phyloP scores from a whole-genome alignment of 352 stramenopile genomes.

The Phytopythium cucurbitacearum region DNA sequence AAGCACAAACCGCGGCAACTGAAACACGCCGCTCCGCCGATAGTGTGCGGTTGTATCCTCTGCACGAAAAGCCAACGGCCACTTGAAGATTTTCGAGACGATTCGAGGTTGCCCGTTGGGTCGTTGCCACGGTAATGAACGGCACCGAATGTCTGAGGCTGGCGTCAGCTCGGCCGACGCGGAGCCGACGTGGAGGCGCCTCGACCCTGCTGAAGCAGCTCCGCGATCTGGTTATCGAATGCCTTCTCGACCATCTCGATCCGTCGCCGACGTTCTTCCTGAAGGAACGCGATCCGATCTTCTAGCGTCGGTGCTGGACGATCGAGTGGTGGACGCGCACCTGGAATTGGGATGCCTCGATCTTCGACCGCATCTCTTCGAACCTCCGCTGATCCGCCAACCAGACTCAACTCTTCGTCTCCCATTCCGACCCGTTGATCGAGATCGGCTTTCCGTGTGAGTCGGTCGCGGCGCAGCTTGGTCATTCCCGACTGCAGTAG shows the following conservation, averaged over 20 bases:
- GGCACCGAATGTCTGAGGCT: too few relatives aligned
- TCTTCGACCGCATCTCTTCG: neutral
- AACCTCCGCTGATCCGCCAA: neutral
- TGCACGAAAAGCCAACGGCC: too few relatives aligned
- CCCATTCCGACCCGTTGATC: too few relatives aligned
- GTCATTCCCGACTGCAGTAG: slow-evolving; percentile 18
- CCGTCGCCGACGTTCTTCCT: slow-evolving; percentile 22
- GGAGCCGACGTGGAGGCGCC: too few relatives aligned
- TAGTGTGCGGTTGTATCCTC: too few relatives aligned
- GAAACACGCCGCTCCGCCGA: too few relatives aligned
- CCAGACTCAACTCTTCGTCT: too few relatives aligned
- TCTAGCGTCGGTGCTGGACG: slow-evolving; percentile 14
- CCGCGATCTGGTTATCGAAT: slow-evolving; percentile 33
- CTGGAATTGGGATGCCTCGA: neutral
- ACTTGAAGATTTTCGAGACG: too few relatives aligned
- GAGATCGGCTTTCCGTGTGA: neutral
- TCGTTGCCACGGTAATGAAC: too few relatives aligned
- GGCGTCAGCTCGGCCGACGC: too few relatives aligned
- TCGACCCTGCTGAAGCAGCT: slow-evolving; percentile 14
- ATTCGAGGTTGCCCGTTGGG: too few relatives aligned
- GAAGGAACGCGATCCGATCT: slow-evolving; percentile 26
- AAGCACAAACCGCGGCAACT: too few relatives aligned
- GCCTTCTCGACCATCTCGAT: slow-evolving; percentile 30
- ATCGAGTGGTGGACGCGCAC: neutral
- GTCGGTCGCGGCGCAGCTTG: slow-evolving; percentile 20